phyloP scores from a whole-genome alignment of 768 basidiomycete species.

The Serendipita indica region DNA sequence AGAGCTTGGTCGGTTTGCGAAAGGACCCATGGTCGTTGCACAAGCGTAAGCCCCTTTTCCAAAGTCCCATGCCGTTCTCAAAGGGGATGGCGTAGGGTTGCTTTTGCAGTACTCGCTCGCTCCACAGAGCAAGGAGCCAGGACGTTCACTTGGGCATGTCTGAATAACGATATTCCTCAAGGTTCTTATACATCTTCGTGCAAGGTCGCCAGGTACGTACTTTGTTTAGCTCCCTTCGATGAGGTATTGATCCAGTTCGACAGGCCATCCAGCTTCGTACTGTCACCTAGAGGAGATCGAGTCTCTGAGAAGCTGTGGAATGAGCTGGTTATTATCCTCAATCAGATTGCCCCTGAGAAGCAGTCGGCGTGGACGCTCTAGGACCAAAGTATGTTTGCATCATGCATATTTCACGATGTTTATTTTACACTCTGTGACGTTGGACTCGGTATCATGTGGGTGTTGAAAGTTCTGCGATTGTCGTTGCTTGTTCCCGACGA shows the following conservation, averaged over 20 bases:
- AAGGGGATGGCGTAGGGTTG: not conserved
- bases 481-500: no score
- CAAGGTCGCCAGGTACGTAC: not conserved
- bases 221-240: no score
- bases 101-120: not conserved
- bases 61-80: not conserved
- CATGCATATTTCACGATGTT: no score
- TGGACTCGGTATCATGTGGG: no score
- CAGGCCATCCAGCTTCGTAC: not conserved
- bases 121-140: not conserved
- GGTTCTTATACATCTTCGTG: conserved; percentile 1
- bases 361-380: not conserved
- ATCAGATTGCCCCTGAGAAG: not conserved
- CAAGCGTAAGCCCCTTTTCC: not conserved
- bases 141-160: not conserved
- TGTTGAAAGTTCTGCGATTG: no score
- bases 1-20: conserved; percentile 6
- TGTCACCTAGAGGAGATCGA: not conserved
- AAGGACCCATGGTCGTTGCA: not conserved
- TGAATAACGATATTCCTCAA: not conserved
- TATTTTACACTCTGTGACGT: no score
- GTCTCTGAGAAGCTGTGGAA: not conserved
- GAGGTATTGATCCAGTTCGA: not conserved
- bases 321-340: not conserved
- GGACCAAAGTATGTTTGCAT: no score